Percentiles rank a stretch among this genome's conserved stretches.
phyloP scores from a whole-genome alignment of 108 stramenopile genomes.

The Bacterosira constricta region DNA sequence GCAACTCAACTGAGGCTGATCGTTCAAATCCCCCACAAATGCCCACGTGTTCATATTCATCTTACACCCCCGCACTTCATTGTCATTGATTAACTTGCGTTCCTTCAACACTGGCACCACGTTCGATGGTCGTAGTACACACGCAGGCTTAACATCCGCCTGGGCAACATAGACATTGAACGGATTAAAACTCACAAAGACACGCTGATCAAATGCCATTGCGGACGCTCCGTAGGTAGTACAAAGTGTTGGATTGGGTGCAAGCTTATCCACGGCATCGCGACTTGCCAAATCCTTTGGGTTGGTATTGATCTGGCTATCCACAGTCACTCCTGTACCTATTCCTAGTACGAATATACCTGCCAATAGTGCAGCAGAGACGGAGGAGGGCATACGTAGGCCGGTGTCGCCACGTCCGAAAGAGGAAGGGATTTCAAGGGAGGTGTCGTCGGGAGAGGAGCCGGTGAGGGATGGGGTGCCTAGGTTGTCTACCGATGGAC shows the following conservation, averaged over 20 bases:
- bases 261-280: conserved; percentile 94
- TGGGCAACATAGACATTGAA: conserved; percentile 96
- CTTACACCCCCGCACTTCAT: conserved; percentile 89
- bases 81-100: conserved; percentile 78
- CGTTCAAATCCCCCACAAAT: conserved; percentile 91
- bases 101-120: conserved; percentile 86
- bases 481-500: conserved; percentile 24
- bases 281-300: conserved; percentile 90
- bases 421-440: conserved; percentile 61
- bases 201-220: conserved; percentile 94
- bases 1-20: conserved; percentile 91
- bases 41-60: conserved; percentile 96
- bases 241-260: conserved; percentile 91
- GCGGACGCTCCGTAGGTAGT: conserved; percentile 87
- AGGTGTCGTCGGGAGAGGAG: conserved; percentile 56
- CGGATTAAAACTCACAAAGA: conserved; percentile 96
- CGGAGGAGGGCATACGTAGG: conserved; percentile 73
- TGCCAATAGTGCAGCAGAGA: conserved; percentile 83
- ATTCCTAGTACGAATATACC: conserved; percentile 92
- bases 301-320: conserved; percentile 93
- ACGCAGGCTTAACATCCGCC: conserved; percentile 96
- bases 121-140: conserved; percentile 87
- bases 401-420: conserved; percentile 68
- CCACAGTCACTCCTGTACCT: conserved; percentile 92
- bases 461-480: conserved; percentile 38